A percentile compares a stretch with the other conserved stretches of the same genome.
These are phyloP conservation scores for Triticum monococcum DNA, from an alignment of 176 grass and related monocot genomes.

Conservation along the genomic window DNA sequence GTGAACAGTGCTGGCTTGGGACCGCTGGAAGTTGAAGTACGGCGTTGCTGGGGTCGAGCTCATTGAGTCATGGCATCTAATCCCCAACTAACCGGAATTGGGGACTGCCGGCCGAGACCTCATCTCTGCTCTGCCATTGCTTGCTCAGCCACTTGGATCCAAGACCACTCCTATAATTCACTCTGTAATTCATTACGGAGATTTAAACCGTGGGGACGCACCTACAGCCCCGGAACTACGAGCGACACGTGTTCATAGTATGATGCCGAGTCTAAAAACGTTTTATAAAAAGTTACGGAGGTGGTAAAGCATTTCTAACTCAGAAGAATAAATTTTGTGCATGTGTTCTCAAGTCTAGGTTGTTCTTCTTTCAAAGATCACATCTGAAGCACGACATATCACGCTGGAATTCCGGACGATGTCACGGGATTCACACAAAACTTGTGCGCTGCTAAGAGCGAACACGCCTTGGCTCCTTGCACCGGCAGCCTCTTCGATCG, in stretches of 20 bases:
- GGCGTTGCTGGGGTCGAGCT: constrained; percentile 13
- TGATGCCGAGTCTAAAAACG: no score
- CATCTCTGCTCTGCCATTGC: not conserved
- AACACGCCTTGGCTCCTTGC: not conserved
- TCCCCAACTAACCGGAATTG: constrained; percentile 38
- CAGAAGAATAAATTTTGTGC: not conserved
- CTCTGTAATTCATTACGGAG: not conserved
- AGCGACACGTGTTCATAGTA: not conserved
- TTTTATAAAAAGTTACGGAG: no score
- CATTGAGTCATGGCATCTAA: constrained; percentile 34
- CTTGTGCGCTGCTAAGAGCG: not conserved
- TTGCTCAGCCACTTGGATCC: constrained; percentile 24
- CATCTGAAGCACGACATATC: not conserved
- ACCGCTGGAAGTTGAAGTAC: not conserved
- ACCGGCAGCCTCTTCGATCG: not conserved
- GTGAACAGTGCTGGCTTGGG: constrained; percentile 10
- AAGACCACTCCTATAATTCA: not conserved
- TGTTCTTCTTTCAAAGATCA: not conserved
- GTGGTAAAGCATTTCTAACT: no score
- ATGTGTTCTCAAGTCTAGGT: not conserved
- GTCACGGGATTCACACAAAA: not conserved
- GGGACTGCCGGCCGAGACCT: constrained; percentile 2
- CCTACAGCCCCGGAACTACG: no score
- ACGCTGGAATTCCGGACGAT: no score
- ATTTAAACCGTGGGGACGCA: constrained; percentile 6